A percentile compares a stretch with the other conserved stretches of the same genome.
Conservation (phyloP, 352 stramenopile genomes). For the Phytophthora hybrid region DNA sequence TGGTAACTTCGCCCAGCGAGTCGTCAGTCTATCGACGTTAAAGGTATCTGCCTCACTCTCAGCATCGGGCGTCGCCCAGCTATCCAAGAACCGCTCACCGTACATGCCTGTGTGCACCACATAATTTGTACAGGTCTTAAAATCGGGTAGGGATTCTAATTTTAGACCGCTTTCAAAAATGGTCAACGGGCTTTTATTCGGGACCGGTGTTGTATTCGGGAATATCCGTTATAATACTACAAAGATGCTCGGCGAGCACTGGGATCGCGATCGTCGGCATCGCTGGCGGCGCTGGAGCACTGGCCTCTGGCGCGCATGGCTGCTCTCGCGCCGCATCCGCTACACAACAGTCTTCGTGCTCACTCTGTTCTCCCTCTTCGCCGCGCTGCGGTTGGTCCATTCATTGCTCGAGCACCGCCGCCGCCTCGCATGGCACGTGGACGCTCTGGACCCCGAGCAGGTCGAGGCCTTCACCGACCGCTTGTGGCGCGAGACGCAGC, state of each 20-base stretch:
- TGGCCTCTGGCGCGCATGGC: conserved; percentile 22
- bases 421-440: conserved; percentile 9
- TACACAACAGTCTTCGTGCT: background rate
- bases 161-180: too few species aligned
- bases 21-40: too few species aligned
- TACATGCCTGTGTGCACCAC: too few species aligned
- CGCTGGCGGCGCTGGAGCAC: conserved; percentile 29
- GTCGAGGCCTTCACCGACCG: conserved; percentile 33
- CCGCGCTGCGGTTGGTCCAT: background rate
- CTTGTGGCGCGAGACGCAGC: conserved; percentile 40
- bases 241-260: conserved; percentile 10
- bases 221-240: too few species aligned
- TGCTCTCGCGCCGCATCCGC: conserved; percentile 12
- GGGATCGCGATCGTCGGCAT: conserved; percentile 14
- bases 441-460: background rate
- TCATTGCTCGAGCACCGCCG: conserved; percentile 13
- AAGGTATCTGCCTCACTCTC: too few species aligned
- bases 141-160: too few species aligned
- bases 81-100: too few species aligned
- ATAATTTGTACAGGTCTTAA: too few species aligned
- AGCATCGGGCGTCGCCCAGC: too few species aligned
- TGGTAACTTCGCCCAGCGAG: too few species aligned
- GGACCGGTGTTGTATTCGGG: too few species aligned
- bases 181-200: too few species aligned
- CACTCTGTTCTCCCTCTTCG: conserved; percentile 7